Base-by-base conservation (phyloP, 768 basidiomycete species). In the Pulveroboletus sp. region DNA sequence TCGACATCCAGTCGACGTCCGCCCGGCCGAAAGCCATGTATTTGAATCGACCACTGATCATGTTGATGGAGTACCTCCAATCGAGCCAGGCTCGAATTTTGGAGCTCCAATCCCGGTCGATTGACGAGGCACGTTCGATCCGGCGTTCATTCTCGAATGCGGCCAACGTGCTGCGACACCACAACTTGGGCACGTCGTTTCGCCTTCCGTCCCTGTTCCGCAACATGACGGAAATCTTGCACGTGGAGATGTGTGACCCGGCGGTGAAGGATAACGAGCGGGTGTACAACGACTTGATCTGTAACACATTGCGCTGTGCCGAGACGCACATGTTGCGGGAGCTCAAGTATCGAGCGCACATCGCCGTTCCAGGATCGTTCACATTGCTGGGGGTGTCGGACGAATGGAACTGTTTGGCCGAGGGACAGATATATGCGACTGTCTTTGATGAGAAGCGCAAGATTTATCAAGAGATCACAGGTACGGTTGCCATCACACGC, bases 361-460 rank as follows among this genome's bases (percentile, higher is more conserved):
- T 81, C 27, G 70, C 69, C 1, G 71, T 81, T 5, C 76, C 78
- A 1, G 72, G 66, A 7, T 75, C 72, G 29, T 75, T 63, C 37
- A 80, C 79, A 0, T 64, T 81, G 2, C 73, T 81, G 22, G 81
- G 80, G 0, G 76, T 81, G 14, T 72, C 73, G 7, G 80, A 81
- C 53, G 76, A 77, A 34, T 73, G 73, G 69, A 65, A 68, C 19
- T 76, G 73, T 50, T 61, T 81, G 7, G 54, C 52, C 2, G 73
- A 75, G 51, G 73, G 76, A 6, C 72, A 79, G 52, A 72, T 81
- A 32, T 81, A 71, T 50, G 76, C 78, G 35, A 70, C 69, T 22
- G 62, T 71, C 1, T 44, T 54, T 7, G 71, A 73, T 46, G 67
- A 69, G 20, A 65, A 63, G 41, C 67, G 31, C 1, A 51, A 51